Conservation (phyloP, 2,329 filamentous ascomycete genomes). For the Cladophialophora carrionii region DNA sequence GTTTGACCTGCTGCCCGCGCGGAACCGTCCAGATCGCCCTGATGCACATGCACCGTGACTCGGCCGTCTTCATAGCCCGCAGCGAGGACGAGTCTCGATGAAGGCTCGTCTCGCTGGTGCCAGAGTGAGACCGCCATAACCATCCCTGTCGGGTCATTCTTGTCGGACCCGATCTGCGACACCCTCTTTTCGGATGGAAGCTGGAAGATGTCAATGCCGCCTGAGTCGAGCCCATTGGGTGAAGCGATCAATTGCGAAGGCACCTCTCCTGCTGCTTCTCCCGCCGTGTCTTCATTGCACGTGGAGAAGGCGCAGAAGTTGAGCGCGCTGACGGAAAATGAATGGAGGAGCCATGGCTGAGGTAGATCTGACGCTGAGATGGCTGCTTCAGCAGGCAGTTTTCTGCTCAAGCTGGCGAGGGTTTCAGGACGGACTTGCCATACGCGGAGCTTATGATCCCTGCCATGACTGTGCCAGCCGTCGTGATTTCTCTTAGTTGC, state of each 20-base stretch:
- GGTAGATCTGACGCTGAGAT: constrained; percentile 49
- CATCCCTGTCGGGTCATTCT: constrained; percentile 64
- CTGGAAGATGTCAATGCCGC: constrained; percentile 81
- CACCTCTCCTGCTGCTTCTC: not conserved
- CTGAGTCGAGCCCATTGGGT: constrained; percentile 74
- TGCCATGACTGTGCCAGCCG: constrained; percentile 69
- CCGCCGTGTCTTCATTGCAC: constrained; percentile 49
- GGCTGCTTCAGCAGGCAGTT: constrained; percentile 77
- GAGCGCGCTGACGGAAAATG: constrained; percentile 84
- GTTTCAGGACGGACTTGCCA: constrained; percentile 77
- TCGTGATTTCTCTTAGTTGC: not conserved
- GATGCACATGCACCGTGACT: constrained; percentile 62
- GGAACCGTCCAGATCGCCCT: constrained; percentile 20
- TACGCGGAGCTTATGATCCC: constrained; percentile 82
- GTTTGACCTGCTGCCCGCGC: constrained; percentile 38
- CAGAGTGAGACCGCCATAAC: constrained; percentile 78
- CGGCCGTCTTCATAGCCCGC: constrained; percentile 86
- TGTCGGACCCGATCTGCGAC: constrained; percentile 58
- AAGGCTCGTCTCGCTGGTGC: constrained; percentile 45
- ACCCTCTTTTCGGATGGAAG: constrained; percentile 74
- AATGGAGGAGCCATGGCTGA: constrained; percentile 82
- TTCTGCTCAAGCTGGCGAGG: constrained; percentile 60
- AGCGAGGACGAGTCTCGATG: constrained; percentile 52
- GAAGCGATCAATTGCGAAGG: constrained; percentile 67
- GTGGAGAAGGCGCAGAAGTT: constrained; percentile 89